Evolutionary conservation across 2,329 filamentous ascomycete species (phyloP), one percentile per base, ranked within the genome.

Genomic region (Plectosphaerella sp.): DNA sequence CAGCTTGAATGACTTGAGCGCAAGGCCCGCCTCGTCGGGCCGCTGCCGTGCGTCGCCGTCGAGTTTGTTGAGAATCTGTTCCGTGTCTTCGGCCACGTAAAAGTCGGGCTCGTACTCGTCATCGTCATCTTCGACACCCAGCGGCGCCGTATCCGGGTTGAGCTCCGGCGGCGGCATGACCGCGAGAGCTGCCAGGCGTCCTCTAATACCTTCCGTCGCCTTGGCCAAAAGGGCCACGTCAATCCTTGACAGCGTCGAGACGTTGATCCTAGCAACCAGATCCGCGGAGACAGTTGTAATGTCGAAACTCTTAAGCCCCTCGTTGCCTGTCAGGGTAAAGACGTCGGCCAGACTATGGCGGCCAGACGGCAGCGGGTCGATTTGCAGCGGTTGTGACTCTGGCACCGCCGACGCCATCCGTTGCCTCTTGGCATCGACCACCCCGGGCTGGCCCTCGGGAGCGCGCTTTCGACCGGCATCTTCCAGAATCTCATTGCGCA

Each of bases 61-160:
- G 14, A 91, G 76, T 64, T 89, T 89, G 67, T 93, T 89, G 47
- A 87, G 71, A 33, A 90, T 85, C 63, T 93, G 88, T 62, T 91
- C 88, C 1, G 83, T 83, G 58, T 90, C 85, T 66, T 95, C 90
- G 36, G 84, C 83, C 9, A 87, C 80, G 54, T 87, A 84, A 59
- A 91, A 91, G 63, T 95, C 89, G 0, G 93, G 92, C 62, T 97
- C 93, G 63, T 97, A 97, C 61, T 96, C 90, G 53, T 75, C 72
- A 45, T 96, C 91, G 18, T 96, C 92, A 42, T 96, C 91, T 9
- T 87, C 85, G 4, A 89, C 84, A 24, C 80, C 83, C 2, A 86
- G 67, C 1, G 80, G 80, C 14, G 80, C 75, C 2, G 82, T 86
- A 50, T 83, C 79, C 8, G 82, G 74, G 55, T 83, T 82, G 25